Evolutionary conservation across 208 protist genomes (phyloP).

Genomic region (Leishmania turanica): DNA sequence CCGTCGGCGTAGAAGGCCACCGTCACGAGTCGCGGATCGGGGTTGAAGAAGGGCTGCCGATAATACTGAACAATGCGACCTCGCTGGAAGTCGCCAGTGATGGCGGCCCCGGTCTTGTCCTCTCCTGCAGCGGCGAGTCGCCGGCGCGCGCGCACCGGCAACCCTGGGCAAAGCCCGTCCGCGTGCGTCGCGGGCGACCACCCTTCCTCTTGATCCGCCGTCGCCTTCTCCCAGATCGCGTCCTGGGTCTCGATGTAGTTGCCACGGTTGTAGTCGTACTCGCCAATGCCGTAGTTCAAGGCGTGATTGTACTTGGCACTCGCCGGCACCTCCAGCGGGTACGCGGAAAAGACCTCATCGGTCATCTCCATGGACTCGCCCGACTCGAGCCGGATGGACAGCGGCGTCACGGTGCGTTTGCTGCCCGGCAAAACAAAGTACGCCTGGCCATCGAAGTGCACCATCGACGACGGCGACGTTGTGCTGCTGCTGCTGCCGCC

Average conservation of each 20-base stretch:
- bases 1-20: conserved; percentile 72
- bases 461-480: conserved; percentile 13
- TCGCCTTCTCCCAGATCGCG: conserved; percentile 80
- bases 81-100: conserved; percentile 71
- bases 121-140: conserved; percentile 21
- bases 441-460: conserved; percentile 50
- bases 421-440: conserved; percentile 48
- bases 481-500: background rate
- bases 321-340: conserved; percentile 65
- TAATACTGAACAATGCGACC: conserved; percentile 70
- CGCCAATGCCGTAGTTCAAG: conserved; percentile 81
- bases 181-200: conserved; percentile 89
- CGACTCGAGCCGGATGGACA: conserved; percentile 71
- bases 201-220: conserved; percentile 66
- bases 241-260: conserved; percentile 93
- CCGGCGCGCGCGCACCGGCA: conserved; percentile 80
- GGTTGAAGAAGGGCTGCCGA: conserved; percentile 87
- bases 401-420: conserved; percentile 51
- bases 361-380: conserved; percentile 75
- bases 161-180: conserved; percentile 65
- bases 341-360: conserved; percentile 62
- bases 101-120: background rate
- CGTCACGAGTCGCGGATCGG: conserved; percentile 76
- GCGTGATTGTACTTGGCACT: conserved; percentile 60
- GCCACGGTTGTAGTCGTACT: conserved; percentile 87